A percentile compares a stretch with the other conserved stretches of the same genome.
phyloP scores from a whole-genome alignment of 768 basidiomycete species.

The Podaxis rugospora region DNA sequence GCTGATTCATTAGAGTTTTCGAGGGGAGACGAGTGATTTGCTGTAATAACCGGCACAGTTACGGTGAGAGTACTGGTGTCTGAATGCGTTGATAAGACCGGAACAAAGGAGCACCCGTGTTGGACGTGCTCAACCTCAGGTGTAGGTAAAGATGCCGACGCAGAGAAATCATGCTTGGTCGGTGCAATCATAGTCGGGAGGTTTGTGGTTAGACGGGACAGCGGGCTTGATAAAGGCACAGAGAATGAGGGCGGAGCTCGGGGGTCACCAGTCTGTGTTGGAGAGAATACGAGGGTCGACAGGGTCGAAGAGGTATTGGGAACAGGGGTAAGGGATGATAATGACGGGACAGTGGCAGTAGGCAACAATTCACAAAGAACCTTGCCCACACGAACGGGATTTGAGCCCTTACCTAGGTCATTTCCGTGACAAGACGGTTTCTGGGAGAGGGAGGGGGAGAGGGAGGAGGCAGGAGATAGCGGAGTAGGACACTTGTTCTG shows the following conservation, averaged over 20 bases:
- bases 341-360: conserved; percentile 5
- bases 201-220: neutral
- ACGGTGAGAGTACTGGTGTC: neutral
- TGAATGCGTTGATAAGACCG: neutral
- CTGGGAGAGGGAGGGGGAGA: neutral
- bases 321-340: conserved; percentile 3
- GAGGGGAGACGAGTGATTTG: conserved; percentile 2
- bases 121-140: conserved; percentile 4
- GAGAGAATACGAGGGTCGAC: neutral
- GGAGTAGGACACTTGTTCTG: neutral
- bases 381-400: conserved; percentile 17
- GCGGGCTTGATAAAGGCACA: conserved; percentile 1
- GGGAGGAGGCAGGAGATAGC: neutral
- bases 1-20: neutral
- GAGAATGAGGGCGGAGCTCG: neutral
- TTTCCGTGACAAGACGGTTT: neutral
- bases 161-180: neutral
- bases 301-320: conserved; percentile 1
- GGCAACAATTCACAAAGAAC: conserved; percentile 14
- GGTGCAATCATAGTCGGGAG: neutral
- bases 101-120: neutral
- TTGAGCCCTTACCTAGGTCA: neutral
- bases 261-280: conserved; percentile 2
- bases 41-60: neutral
- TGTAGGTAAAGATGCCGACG: neutral